These are phyloP conservation scores for Coemansia sp. DNA, from an alignment of 371 early-diverging fungal genomes.

Conservation along the genomic window DNA sequence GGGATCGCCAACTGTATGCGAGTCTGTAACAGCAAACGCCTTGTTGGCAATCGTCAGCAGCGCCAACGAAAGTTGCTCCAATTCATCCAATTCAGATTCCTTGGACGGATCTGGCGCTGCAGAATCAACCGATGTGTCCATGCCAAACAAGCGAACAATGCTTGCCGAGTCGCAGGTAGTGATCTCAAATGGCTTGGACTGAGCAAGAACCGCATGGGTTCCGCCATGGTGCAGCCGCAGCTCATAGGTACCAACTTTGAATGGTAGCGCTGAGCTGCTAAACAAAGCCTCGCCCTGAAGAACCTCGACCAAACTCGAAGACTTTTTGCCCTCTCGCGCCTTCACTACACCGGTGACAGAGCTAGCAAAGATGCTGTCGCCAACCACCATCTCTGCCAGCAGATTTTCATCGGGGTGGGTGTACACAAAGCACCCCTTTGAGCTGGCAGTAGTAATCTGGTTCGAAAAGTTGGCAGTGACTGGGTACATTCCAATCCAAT, in stretches of 20 bases:
- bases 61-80: constrained; percentile 32
- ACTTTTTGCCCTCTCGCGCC: neutral
- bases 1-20: constrained; percentile 2
- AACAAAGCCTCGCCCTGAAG: constrained; percentile 60
- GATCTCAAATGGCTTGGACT: constrained; percentile 77
- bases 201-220: constrained; percentile 79
- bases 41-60: constrained; percentile 41
- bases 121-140: neutral
- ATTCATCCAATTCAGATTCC: neutral
- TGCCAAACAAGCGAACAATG: constrained; percentile 15
- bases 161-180: constrained; percentile 31
- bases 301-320: constrained; percentile 1
- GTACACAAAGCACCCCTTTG: constrained; percentile 72
- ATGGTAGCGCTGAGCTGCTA: constrained; percentile 67
- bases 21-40: constrained; percentile 43
- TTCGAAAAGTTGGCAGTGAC: constrained; percentile 67
- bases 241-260: constrained; percentile 84
- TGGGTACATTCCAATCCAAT: constrained; percentile 93
- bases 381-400: constrained; percentile 50
- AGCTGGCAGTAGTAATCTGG: constrained; percentile 71
- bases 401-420: constrained; percentile 52
- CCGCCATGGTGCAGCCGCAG: constrained; percentile 86
- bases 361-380: constrained; percentile 50
- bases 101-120: neutral
- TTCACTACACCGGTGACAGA: neutral